A percentile compares a stretch with the other conserved stretches of the same genome.
These are phyloP conservation scores for Xylariaceae sp. DNA, from an alignment of 2,329 filamentous ascomycete species.

Conservation along the genomic window DNA sequence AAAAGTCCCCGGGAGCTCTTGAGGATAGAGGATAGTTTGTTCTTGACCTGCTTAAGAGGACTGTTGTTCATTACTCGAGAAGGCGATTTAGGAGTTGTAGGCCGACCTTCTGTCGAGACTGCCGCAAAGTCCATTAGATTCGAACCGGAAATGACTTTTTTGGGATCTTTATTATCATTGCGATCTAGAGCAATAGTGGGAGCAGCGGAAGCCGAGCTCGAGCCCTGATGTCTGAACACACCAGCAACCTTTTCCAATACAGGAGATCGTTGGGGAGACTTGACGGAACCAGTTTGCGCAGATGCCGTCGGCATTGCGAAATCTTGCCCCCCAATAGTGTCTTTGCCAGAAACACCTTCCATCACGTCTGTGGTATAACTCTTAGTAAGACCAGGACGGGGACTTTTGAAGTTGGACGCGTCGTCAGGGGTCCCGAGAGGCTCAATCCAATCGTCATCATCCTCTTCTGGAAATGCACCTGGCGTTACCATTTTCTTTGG, in stretches of 20 bases:
- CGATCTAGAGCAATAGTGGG: slow-evolving; percentile 27
- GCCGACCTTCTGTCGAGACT: slow-evolving; percentile 38
- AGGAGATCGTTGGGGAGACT: slow-evolving; percentile 35
- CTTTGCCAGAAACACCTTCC: slow-evolving; percentile 49
- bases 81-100: slow-evolving; percentile 53
- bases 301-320: slow-evolving; percentile 41
- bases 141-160: slow-evolving; percentile 58
- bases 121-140: slow-evolving; percentile 45
- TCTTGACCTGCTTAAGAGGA: slow-evolving; percentile 86
- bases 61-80: slow-evolving; percentile 60
- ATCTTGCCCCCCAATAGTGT: slow-evolving; percentile 43
- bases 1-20: slow-evolving; percentile 83
- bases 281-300: slow-evolving; percentile 29
- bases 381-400: slow-evolving; percentile 52
- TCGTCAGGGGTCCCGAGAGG: slow-evolving; percentile 40
- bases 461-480: slow-evolving; percentile 54
- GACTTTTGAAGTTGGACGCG: slow-evolving; percentile 35
- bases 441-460: slow-evolving; percentile 60
- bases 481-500: slow-evolving; percentile 42
- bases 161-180: slow-evolving; percentile 36
- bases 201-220: slow-evolving; percentile 56
- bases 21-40: slow-evolving; percentile 83
- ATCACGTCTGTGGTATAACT: slow-evolving; percentile 57
- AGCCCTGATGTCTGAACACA: slow-evolving; percentile 51
- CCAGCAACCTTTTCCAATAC: slow-evolving; percentile 30